Evolutionary conservation across 345 rosid genomes (phyloP).

Genomic region (Ceriops zippeliana): DNA sequence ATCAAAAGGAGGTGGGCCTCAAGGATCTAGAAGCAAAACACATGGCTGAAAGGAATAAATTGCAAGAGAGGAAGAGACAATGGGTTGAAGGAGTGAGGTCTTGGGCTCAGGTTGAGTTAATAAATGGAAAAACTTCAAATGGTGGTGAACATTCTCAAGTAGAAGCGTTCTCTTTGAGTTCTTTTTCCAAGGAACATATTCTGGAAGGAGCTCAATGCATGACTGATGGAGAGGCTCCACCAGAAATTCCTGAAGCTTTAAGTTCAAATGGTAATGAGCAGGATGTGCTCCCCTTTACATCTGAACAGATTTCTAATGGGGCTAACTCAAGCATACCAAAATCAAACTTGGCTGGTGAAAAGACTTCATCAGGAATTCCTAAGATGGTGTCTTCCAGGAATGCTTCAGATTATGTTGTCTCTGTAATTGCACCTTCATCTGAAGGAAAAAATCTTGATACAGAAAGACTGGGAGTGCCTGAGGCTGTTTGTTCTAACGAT

Average conservation of each 20-base stretch:
- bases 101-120: conserved; percentile 44
- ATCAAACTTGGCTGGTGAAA: conserved; percentile 11
- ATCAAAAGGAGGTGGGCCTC: conserved; percentile 30
- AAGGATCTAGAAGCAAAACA: conserved; percentile 42
- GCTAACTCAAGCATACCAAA: neutral
- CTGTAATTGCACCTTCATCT: conserved; percentile 20
- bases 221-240: conserved; percentile 22
- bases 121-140: conserved; percentile 18
- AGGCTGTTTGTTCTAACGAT: conserved; percentile 17
- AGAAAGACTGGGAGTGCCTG: conserved; percentile 7
- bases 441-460: conserved; percentile 18
- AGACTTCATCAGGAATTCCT: conserved; percentile 1
- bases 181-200: conserved; percentile 23
- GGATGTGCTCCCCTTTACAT: conserved; percentile 9
- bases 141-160: conserved; percentile 23
- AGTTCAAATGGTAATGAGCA: conserved; percentile 22
- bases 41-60: conserved; percentile 36
- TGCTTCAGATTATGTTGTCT: conserved; percentile 22
- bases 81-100: conserved; percentile 45
- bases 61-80: conserved; percentile 40
- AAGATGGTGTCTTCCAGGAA: neutral
- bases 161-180: conserved; percentile 17
- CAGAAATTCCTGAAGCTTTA: conserved; percentile 15
- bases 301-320: conserved; percentile 8
- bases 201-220: conserved; percentile 15